phyloP scores from a whole-genome alignment of 2,329 filamentous ascomycete species.

The Pseudocercospora crystallina region DNA sequence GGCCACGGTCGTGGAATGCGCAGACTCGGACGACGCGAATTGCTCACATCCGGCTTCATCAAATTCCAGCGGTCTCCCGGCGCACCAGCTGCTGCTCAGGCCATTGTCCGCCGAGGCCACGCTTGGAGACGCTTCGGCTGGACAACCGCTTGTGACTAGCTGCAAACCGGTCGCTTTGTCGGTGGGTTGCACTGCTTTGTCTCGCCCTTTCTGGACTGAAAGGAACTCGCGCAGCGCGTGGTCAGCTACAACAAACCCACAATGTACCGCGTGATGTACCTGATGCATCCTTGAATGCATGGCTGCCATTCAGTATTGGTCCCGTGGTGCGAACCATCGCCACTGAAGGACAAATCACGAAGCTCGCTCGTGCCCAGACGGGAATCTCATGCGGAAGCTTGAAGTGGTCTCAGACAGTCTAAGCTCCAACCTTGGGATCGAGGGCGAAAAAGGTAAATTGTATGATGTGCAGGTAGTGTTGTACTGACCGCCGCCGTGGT shows the following conservation, averaged over 20 bases:
- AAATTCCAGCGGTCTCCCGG: conserved; percentile 1
- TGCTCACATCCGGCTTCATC: background rate
- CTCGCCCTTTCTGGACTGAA: background rate
- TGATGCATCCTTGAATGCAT: too few relatives aligned
- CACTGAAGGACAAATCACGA: conserved; percentile 3
- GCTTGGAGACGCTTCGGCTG: conserved; percentile 5
- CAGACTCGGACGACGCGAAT: background rate
- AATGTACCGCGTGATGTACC: conserved; percentile 1
- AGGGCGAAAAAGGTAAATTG: conserved; percentile 1
- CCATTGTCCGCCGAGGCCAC: background rate
- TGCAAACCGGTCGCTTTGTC: conserved; percentile 10
- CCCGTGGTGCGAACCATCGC: background rate
- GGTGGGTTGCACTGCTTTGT: conserved; percentile 16
- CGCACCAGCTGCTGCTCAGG: background rate
- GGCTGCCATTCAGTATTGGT: background rate
- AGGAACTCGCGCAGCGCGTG: conserved; percentile 4
- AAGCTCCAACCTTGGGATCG: conserved; percentile 10
- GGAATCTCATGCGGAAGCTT: conserved; percentile 6
- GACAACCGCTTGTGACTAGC: conserved; percentile 3
- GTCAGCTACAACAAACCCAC: conserved; percentile 4
- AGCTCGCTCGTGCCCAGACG: conserved; percentile 10
- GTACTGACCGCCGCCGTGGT: conserved; percentile 7
- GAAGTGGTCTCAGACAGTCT: conserved; percentile 8
- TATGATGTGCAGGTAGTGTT: conserved; percentile 2
- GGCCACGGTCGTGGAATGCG: conserved; percentile 3